Base-by-base conservation (phyloP, 768 basidiomycete species). In the Termitomyces titanicus region DNA sequence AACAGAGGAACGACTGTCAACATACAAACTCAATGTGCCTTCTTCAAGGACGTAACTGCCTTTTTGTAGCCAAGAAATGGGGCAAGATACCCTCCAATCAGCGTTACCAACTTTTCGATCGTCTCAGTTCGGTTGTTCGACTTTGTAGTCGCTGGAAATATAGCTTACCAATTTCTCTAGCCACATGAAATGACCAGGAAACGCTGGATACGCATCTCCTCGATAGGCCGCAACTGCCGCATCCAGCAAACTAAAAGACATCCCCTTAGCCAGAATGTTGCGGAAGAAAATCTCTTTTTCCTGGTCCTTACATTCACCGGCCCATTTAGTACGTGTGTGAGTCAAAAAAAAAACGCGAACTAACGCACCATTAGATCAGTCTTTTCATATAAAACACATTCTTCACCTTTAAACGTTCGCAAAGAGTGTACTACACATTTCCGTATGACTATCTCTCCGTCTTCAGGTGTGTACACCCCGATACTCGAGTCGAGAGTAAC, bases 271-370 rank as follows among this genome's bases (percentile, higher is more conserved):
- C 11, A 68, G 37, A n/a, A 68, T 1, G 45, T 70, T 70, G 31
- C 70, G 62, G 57, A 72, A 72, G 64, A 70, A 71, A 6, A 72
- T 20, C 34, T 71, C 70, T 47, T 73, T 73, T 42, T 67, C 64
- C 12, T 58, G 60, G 47, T 70, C 69, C 69, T 70, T 33, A 18
- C 18, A 55, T 25, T 15, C 12, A 31, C n/a, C 22, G 29, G 18
- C 20, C 8, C 25, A 17, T 13, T 53, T 13, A 45, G 11, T 34
- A 34, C 18, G 24, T 7, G 27, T 25, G 47, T 17, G 29, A 13
- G 45, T 45, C 17, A 13, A 46, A 52, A 3, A 22, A 15, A 18
- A n/a, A n/a, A n/a, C n/a, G n/a, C 13, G 33, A 20, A 34, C 15
- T 10, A 40, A 56, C 53, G 2, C 17, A 70, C 70, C 68, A 69